Base-by-base conservation (phyloP, 2,329 filamentous ascomycete genomes). In the Aspergillus carbonarius region DNA sequence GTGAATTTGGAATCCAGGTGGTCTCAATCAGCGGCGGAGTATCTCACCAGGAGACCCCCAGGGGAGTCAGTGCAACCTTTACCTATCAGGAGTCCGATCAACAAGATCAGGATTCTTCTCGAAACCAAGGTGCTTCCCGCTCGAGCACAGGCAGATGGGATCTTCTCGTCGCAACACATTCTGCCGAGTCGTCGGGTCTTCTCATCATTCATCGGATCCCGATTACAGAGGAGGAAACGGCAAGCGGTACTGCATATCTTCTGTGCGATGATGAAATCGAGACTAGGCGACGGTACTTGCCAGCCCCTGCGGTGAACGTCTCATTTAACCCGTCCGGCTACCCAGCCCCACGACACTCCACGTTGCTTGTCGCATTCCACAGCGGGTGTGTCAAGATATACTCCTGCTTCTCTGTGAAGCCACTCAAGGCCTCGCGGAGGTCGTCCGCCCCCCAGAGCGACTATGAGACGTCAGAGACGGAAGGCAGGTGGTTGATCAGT, bases 371-470 rank as follows among this genome's bases (percentile, higher is more conserved):
- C 6, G 77, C 80, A 1, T 83, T 86, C 57, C 69, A 77, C 1
- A 78, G 75, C n/a, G 84, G 85, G 5, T 78, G 76, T 42, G 82
- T 85, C 27, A 83, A 85, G 54, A 75, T 88, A 13, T 85, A 84
- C 65, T 82, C 85, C 54, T 82, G 81, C 25, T 79, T 85, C 32
- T 74, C 80, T 15, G 68, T 63, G 20, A 73, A 68, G 42, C 57
- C 62, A 15, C 63, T 63, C 6, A 73, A 65, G 48, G 48, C 67
- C 15, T 58, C 61, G 6, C 66, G 72, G 5, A 70, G 72, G 18
- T 65, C 69, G 4, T 71, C 72, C 12, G 64, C 62, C 4, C 64
- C 72, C 13, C 69, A 69, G 27, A 70, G 65, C 30, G 73, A 74
- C 12, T 64, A 66, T 18, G 74, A 75, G 9, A 67, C 60, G 12